Base-by-base conservation (phyloP, 2,329 filamentous ascomycete genomes). In the Alternaria dauci region DNA sequence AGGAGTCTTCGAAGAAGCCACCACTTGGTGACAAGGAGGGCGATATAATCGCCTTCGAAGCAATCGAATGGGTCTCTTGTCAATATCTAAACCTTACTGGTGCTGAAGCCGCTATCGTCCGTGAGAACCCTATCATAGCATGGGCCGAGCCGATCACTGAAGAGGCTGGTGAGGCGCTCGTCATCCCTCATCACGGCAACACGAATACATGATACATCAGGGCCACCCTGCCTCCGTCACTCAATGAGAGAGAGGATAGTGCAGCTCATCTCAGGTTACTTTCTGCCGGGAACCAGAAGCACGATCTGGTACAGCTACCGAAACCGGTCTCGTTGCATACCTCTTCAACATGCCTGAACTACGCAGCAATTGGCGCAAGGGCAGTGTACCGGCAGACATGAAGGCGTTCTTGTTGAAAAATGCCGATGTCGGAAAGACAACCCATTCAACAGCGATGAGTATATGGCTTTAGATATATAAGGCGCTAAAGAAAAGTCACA, bases 241-340 rank as follows among this genome's bases (percentile, higher is more conserved):
- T 51, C 47, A 51, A 14, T 16, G 32, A 51, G 47, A 51, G 47
- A 36, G 47, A 51, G 2, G 32, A 51, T 1, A 51, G 47, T 38
- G 30, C 30, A 11, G 30, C 18, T 38, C 47, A 51, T 51, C 47
- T 51, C 16, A 14, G 20, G 14, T 51, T 51, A 8, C 30, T 51
- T 26, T 36, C 32, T 38, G 47, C 47, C 12, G 38, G 32, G 32
- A 51, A 38, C 5, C 32, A 51, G 47, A 51, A 14, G 7, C 38
- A 51, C 8, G 32, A 51, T 34, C 47, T 30, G 26, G 30, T 30
- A 50, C 8, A 50, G 47, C 30, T 50, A 3, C 47, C 47, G 16
- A 50, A 36, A 25, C 43, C 43, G 43, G 43, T 8, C 43, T 46
- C 2, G 43, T 25, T 46, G 43, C 43, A 46, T 46, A 46, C 5